A percentile compares a stretch with the other conserved stretches of the same genome.
Evolutionary conservation across 2,329 filamentous ascomycete species (phyloP).

Genomic region (Apiospora rasikravindrae): DNA sequence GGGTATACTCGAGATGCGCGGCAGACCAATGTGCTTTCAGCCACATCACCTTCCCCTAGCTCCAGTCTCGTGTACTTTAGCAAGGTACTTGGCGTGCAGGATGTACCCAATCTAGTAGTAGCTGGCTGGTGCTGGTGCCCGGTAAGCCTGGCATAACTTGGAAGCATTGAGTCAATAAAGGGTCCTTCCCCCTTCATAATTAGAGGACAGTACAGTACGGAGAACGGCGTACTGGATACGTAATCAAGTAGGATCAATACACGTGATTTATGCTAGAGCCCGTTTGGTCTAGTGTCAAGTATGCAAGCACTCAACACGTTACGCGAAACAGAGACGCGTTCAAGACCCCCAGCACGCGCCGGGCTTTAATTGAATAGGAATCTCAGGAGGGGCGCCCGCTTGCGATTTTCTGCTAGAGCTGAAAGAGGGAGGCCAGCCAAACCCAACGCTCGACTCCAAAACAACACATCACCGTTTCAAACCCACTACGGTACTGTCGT

Average conservation of each 20-base stretch:
- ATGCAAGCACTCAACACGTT: constrained; percentile 10
- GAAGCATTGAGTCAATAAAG: background rate
- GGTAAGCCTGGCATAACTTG: background rate
- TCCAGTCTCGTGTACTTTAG: constrained; percentile 1
- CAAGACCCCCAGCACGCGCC: background rate
- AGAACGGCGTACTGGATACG: background rate
- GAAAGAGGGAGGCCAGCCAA: constrained; percentile 3
- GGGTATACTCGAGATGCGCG: constrained; percentile 13
- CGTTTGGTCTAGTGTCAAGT: background rate
- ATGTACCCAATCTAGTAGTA: background rate
- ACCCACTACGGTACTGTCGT: constrained; percentile 3
- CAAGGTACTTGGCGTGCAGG: background rate
- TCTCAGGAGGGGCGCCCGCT: constrained; percentile 18
- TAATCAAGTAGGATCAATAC: background rate
- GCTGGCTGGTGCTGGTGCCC: background rate
- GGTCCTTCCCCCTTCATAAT: background rate
- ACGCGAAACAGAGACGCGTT: background rate
- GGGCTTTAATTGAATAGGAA: constrained; percentile 17
- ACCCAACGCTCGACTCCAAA: constrained; percentile 16
- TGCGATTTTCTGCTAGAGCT: constrained; percentile 17
- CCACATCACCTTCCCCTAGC: constrained; percentile 16
- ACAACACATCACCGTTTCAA: background rate
- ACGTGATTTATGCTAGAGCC: background rate
- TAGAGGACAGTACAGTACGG: background rate
- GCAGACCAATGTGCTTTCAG: constrained; percentile 14